Base-by-base conservation (phyloP, 106 monocot genomes). In the Dioscorea alata region DNA sequence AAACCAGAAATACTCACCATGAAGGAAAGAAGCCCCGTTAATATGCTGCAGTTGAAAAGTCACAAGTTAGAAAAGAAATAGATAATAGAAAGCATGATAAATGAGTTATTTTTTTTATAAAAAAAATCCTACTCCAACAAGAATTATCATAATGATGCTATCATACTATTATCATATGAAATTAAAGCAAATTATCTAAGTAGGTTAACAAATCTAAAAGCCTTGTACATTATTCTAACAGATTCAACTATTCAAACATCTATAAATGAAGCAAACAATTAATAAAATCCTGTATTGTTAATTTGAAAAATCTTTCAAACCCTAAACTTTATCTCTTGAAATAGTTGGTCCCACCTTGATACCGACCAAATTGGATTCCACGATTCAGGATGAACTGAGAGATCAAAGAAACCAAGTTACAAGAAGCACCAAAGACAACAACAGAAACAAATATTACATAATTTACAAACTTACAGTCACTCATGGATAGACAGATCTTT, bases 321-420 rank as follows among this genome's bases (percentile, higher is more conserved):
- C 42, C 10, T 10, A 42, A 42, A 42, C 42, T 42, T 23, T 19
- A 10, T 12, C 42, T 10, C 33, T 33, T 19, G 23, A 1, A 56
- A 49, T 24, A 18, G 10, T 42, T 6, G 6, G 0, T 8, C 77
- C 71, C 68, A 99, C 97, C 97, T 99, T 75, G 97, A 85, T 12
- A 90, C 89, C 52, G 97, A 99, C 97, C 97, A 99, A 33, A 99
- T 93, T 57, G 97, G 97, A 83, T 99, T 99, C 97, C 97, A 99
- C 33, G 90, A 82, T 79, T 99, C 97, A 48, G 97, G 97, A 73
- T 99, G 97, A 85, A 99, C 97, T 99, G 85, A 64, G 76, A 84
- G 57, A 75, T 33, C 54, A 70, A 20, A 63, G 42, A 63, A 60
- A 25, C 23, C 19, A 75, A 73, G 72, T 69, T 70, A 49, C 20